phyloP scores from a whole-genome alignment of 1,139 yeast species.

The Geotrichum macrosporum region DNA sequence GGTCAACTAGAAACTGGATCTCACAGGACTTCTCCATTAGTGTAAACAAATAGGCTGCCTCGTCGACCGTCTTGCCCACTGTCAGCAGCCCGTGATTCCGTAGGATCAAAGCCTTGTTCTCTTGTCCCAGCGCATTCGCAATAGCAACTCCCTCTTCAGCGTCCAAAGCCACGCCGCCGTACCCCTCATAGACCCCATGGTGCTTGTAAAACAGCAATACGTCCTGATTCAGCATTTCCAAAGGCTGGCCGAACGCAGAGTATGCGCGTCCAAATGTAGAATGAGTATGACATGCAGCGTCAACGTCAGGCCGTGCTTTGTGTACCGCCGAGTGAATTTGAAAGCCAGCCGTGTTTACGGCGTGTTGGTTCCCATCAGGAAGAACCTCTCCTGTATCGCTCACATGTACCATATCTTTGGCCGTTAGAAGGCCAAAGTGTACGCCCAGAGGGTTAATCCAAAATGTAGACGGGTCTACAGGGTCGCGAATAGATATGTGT shows the following conservation, averaged over 20 bases:
- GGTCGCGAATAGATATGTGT: conserved; percentile 75
- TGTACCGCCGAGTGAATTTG: conserved; percentile 75
- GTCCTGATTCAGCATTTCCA: conserved; percentile 80
- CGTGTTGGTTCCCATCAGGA: conserved; percentile 54
- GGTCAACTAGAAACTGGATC: conserved; percentile 64
- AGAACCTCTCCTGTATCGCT: conserved; percentile 66
- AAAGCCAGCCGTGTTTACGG: conserved; percentile 78
- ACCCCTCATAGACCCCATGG: conserved; percentile 62
- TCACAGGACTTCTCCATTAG: conserved; percentile 67
- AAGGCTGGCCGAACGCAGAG: conserved; percentile 62
- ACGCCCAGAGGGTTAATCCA: conserved; percentile 78
- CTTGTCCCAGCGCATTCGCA: conserved; percentile 59
- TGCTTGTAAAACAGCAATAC: conserved; percentile 62
- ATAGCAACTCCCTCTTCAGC: conserved; percentile 65
- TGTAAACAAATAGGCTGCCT: conserved; percentile 71
- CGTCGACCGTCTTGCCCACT: conserved; percentile 73
- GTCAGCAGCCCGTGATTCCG: conserved; percentile 78
- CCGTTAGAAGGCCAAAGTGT: conserved; percentile 66
- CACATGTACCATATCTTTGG: conserved; percentile 70
- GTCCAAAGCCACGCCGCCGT: conserved; percentile 79
- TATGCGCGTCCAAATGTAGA: conserved; percentile 72
- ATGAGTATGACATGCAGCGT: conserved; percentile 81
- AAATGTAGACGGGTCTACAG: conserved; percentile 63
- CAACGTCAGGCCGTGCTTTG: conserved; percentile 70
- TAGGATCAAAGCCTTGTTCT: conserved; percentile 60